A percentile compares a stretch with the other conserved stretches of the same genome.
phyloP scores from a whole-genome alignment of 768 basidiomycete species.

The Epithele typhae region DNA sequence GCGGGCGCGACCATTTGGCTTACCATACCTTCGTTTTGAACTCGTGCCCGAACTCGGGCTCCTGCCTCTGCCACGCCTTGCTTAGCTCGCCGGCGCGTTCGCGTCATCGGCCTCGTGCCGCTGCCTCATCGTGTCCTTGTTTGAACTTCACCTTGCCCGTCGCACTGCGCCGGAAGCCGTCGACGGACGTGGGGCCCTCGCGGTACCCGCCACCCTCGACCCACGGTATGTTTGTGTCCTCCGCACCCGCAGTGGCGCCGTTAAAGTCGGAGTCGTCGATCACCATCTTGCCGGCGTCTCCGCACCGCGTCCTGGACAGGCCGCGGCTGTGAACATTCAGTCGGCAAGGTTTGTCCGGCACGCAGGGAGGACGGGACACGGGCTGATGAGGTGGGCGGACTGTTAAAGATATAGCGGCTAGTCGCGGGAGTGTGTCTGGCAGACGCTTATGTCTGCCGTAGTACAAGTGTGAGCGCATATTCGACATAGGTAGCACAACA shows the following conservation, averaged over 20 bases:
- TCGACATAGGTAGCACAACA: too few relatives aligned
- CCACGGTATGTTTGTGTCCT: too few relatives aligned
- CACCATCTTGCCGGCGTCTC: conserved; percentile 78
- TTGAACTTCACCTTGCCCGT: conserved; percentile 89
- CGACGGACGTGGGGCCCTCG: conserved; percentile 77
- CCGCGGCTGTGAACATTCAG: too few relatives aligned
- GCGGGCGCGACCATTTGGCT: not conserved
- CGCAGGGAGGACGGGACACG: too few relatives aligned
- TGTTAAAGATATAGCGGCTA: too few relatives aligned
- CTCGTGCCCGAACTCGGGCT: conserved; percentile 69
- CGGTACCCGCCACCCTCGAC: conserved; percentile 75
- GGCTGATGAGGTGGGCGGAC: too few relatives aligned
- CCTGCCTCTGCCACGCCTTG: conserved; percentile 50
- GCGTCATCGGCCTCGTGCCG: conserved; percentile 59
- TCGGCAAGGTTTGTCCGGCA: too few relatives aligned
- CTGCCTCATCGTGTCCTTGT: conserved; percentile 95
- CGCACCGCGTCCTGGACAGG: too few relatives aligned
- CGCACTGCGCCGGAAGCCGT: conserved; percentile 84
- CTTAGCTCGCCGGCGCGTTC: conserved; percentile 46
- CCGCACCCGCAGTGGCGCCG: conserved; percentile 34
- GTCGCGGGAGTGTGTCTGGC: too few relatives aligned
- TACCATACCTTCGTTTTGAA: conserved; percentile 86
- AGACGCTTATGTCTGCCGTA: too few relatives aligned
- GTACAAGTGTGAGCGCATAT: too few relatives aligned
- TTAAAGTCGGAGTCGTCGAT: conserved; percentile 57